Percentiles rank a stretch among this genome's conserved stretches.
These are phyloP conservation scores for Coemansia javaensis DNA, from an alignment of 192 early-diverging fungal genomes.

Conservation along the genomic window DNA sequence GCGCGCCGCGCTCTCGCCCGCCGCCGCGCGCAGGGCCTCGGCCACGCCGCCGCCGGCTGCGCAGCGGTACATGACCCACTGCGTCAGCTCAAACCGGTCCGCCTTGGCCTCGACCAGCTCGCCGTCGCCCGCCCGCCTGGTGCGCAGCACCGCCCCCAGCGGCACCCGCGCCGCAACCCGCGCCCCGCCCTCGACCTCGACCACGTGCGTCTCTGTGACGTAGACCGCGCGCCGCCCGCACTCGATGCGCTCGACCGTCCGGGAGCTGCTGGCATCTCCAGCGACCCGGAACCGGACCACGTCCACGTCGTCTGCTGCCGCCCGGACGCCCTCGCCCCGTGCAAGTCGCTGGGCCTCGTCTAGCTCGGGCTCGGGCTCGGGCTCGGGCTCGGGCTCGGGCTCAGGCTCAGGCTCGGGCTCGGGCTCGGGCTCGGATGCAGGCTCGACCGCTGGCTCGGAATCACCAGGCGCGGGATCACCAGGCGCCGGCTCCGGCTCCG, in stretches of 20 bases:
- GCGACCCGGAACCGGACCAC: constrained; percentile 9
- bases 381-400: neutral
- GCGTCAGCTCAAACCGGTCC: constrained; percentile 22
- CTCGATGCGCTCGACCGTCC: constrained; percentile 7
- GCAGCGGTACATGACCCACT: constrained; percentile 21
- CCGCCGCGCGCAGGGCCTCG: neutral
- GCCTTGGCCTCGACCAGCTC: constrained; percentile 23
- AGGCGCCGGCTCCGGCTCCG: neutral
- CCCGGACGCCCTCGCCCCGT: constrained; percentile 8
- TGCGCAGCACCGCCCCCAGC: constrained; percentile 10
- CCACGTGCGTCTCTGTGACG: constrained; percentile 8
- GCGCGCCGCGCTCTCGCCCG: no score
- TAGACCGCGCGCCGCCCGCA: constrained; percentile 6
- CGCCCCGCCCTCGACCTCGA: constrained; percentile 5
- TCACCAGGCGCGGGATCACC: no score
- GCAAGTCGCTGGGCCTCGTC: constrained; percentile 16
- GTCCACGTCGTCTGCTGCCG: neutral
- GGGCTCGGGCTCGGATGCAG: neutral
- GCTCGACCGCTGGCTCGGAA: neutral
- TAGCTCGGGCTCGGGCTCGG: neutral
- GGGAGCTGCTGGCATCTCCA: constrained; percentile 11
- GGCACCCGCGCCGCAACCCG: constrained; percentile 1
- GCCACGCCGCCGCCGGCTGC: neutral
- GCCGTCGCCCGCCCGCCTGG: neutral
- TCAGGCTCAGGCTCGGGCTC: neutral